Evolutionary conservation across 345 rosid species (phyloP).

Genomic region (Eucalyptus curtisii): DNA sequence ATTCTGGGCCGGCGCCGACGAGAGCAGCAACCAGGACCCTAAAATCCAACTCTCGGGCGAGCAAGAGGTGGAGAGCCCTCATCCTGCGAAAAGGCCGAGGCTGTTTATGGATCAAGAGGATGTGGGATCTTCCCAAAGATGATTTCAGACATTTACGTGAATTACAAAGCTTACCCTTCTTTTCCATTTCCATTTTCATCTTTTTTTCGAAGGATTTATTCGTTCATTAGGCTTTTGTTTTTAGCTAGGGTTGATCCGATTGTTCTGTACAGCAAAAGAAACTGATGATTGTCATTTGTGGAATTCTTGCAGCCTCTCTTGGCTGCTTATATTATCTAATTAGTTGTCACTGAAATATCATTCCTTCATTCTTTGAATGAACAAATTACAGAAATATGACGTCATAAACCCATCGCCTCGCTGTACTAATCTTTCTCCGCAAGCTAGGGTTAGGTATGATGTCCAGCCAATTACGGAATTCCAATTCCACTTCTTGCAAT

Average conservation of each 20-base stretch:
- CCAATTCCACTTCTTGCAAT: background rate
- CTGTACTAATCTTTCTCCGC: background rate
- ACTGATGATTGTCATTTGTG: background rate
- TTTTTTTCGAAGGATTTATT: background rate
- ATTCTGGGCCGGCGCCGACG: background rate
- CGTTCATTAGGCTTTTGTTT: background rate
- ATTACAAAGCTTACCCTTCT: background rate
- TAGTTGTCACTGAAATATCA: background rate
- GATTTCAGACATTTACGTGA: background rate
- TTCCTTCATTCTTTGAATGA: background rate
- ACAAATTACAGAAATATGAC: background rate
- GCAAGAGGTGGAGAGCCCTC: slow-evolving; percentile 62
- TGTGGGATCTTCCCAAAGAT: background rate
- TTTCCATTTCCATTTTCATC: background rate
- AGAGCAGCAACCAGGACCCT: background rate
- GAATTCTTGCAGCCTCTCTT: background rate
- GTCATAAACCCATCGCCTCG: background rate
- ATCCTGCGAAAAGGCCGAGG: slow-evolving; percentile 58
- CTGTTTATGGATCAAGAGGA: slow-evolving; percentile 2
- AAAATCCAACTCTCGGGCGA: slow-evolving; percentile 3
- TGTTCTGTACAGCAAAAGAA: background rate
- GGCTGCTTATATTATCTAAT: background rate
- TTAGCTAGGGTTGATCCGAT: background rate
- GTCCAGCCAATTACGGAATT: background rate
- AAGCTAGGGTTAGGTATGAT: background rate